Evolutionary conservation across 805 yeast species (phyloP).

Genomic region (Lipomyces mesembrius): DNA sequence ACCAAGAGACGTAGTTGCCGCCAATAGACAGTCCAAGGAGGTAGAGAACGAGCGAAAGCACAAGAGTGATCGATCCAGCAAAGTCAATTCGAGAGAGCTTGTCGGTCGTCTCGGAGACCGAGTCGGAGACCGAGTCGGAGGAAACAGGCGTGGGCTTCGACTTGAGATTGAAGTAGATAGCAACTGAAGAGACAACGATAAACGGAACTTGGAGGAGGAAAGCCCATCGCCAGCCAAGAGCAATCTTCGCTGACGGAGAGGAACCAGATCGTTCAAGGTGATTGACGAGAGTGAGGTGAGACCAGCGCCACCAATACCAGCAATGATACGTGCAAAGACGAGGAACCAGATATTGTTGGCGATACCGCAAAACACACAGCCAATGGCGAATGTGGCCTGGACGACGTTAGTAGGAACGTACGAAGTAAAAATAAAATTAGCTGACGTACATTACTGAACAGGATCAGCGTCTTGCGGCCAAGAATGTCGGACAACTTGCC

Average conservation of each 20-base stretch:
- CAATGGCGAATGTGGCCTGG: conserved; percentile 52
- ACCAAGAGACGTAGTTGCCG: conserved; percentile 59
- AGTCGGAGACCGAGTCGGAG: conserved; percentile 53
- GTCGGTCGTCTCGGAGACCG: conserved; percentile 44
- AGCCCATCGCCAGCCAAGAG: conserved; percentile 61
- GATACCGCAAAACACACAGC: conserved; percentile 59
- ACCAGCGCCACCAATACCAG: conserved; percentile 83
- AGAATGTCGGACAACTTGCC: conserved; percentile 72
- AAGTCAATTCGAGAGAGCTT: conserved; percentile 63
- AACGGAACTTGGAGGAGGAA: conserved; percentile 41
- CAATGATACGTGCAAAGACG: conserved; percentile 56
- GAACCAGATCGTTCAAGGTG: conserved; percentile 68
- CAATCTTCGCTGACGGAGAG: conserved; percentile 67
- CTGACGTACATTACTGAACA: conserved; percentile 51
- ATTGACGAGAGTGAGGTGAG: conserved; percentile 69
- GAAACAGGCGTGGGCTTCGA: conserved; percentile 55
- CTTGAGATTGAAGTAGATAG: conserved; percentile 67
- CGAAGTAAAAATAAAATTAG: conserved; percentile 44
- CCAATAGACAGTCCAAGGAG: conserved; percentile 71
- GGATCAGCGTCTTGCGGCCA: conserved; percentile 50
- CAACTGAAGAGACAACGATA: conserved; percentile 68
- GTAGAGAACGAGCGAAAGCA: conserved; percentile 59
- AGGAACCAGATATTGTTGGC: conserved; percentile 34
- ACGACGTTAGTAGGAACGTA: not conserved
- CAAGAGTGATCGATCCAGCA: conserved; percentile 64